Percentiles rank a stretch among this genome's conserved stretches.
Conservation (phyloP, 192 early-diverging fungal species). For the Gamsiella multidivaricata region DNA sequence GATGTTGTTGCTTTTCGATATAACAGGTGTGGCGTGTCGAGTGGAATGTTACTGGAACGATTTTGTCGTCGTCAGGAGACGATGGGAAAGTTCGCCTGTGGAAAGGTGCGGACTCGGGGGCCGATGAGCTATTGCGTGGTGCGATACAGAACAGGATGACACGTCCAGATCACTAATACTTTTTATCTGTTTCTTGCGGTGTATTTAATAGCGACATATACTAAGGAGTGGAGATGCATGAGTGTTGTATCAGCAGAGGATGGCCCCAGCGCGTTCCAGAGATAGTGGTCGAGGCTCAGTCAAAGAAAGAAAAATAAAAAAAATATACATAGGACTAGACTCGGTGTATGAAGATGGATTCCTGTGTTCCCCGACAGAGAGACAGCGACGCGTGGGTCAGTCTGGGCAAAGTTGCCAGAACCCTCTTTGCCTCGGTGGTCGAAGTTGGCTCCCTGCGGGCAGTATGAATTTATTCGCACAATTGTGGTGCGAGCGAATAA, state of each 20-base stretch:
- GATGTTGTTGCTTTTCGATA: background rate
- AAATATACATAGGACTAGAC: background rate
- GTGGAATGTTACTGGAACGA: conserved; percentile 90
- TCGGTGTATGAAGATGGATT: background rate
- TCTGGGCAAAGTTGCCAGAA: too few species aligned
- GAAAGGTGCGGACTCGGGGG: conserved; percentile 75
- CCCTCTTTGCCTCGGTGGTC: too few species aligned
- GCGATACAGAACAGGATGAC: too few species aligned
- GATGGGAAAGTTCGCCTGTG: conserved; percentile 86
- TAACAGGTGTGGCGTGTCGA: conserved; percentile 81
- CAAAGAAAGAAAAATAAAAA: conserved; percentile 10
- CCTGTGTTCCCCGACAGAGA: conserved; percentile 24
- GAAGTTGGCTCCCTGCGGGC: too few species aligned
- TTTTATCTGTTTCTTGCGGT: background rate
- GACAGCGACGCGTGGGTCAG: too few species aligned
- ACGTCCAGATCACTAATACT: background rate
- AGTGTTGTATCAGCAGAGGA: conserved; percentile 67
- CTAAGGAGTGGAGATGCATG: conserved; percentile 72
- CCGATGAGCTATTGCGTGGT: too few species aligned
- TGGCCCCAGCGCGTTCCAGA: conserved; percentile 35
- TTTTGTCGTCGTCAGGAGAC: conserved; percentile 81
- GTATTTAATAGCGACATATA: conserved; percentile 38
- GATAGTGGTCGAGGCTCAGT: background rate
- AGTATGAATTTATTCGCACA: too few species aligned
- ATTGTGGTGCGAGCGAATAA: background rate